A percentile compares a stretch with the other conserved stretches of the same genome.
Conservation (phyloP, 768 basidiomycete species). For the Podaxis rugospora region DNA sequence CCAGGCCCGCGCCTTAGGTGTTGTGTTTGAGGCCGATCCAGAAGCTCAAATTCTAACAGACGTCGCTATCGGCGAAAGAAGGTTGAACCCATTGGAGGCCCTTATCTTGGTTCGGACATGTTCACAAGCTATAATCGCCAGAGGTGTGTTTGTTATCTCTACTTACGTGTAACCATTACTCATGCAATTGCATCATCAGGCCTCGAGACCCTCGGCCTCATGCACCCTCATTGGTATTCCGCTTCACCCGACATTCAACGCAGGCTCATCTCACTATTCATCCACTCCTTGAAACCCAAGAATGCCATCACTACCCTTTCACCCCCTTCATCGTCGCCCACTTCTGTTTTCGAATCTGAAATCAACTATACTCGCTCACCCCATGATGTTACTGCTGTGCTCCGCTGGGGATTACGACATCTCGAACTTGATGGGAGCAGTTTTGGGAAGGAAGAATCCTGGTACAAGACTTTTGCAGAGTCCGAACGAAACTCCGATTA, state of each 20-base stretch:
- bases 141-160: constrained; percentile 41
- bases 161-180: constrained; percentile 4
- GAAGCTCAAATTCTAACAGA: constrained; percentile 48
- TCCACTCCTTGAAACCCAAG: constrained; percentile 55
- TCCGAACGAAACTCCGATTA: constrained; percentile 59
- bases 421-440: constrained; percentile 53
- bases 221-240: constrained; percentile 84
- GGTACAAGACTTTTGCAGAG: constrained; percentile 64
- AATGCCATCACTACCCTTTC: constrained; percentile 44
- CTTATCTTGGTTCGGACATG: constrained; percentile 63
- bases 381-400: constrained; percentile 74
- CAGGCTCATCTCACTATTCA: constrained; percentile 64
- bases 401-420: constrained; percentile 80
- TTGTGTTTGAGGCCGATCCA: constrained; percentile 58
- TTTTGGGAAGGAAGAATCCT: constrained; percentile 60
- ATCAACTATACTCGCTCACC: constrained; percentile 60
- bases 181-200: constrained; percentile 35
- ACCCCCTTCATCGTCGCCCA: constrained; percentile 38
- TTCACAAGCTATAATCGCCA: constrained; percentile 58
- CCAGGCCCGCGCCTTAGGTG: constrained; percentile 43
- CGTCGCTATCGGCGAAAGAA: constrained; percentile 48
- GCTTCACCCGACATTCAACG: constrained; percentile 67
- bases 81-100: constrained; percentile 59
- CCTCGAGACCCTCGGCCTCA: constrained; percentile 77
- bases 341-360: constrained; percentile 59